A percentile compares a stretch with the other conserved stretches of the same genome.
phyloP scores from a whole-genome alignment of 768 basidiomycete genomes.

The Tylopilus plumbeoviolaceoides region DNA sequence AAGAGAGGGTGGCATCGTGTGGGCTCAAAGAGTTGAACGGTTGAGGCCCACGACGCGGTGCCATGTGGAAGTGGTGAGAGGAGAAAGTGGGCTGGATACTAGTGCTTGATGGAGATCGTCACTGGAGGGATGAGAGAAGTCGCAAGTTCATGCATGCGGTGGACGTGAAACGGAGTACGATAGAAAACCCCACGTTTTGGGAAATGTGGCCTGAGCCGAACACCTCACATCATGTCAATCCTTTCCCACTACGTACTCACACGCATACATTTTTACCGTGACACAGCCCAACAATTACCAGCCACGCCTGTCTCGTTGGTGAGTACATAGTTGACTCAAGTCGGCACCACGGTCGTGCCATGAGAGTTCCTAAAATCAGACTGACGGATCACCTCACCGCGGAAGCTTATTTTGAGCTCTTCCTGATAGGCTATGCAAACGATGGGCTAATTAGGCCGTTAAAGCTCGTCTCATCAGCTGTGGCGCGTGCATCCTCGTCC shows the following conservation, averaged over 20 bases:
- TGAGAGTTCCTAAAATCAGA: too few relatives aligned
- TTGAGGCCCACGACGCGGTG: constrained; percentile 44
- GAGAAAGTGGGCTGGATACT: neutral
- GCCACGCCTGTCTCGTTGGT: too few relatives aligned
- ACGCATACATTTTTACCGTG: too few relatives aligned
- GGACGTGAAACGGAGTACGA: constrained; percentile 23
- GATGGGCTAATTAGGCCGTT: neutral
- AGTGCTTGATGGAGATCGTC: too few relatives aligned
- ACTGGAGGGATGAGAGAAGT: neutral
- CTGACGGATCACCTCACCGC: too few relatives aligned
- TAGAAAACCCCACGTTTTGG: constrained; percentile 13
- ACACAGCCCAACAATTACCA: too few relatives aligned
- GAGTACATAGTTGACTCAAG: too few relatives aligned
- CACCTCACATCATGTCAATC: neutral
- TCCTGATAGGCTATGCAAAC: neutral
- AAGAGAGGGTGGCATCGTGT: constrained; percentile 24
- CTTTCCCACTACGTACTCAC: neutral
- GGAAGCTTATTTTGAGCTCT: too few relatives aligned
- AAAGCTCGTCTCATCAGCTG: neutral
- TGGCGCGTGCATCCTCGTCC: neutral
- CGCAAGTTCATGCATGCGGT: constrained; percentile 5
- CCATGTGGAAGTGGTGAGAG: constrained; percentile 33
- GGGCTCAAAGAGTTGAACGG: constrained; percentile 39
- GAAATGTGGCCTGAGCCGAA: constrained; percentile 19
- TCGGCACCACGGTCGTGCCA: too few relatives aligned